Percentiles rank a stretch among this genome's conserved stretches.
phyloP scores from a whole-genome alignment of 345 rosid species.

The Pistacia vera region DNA sequence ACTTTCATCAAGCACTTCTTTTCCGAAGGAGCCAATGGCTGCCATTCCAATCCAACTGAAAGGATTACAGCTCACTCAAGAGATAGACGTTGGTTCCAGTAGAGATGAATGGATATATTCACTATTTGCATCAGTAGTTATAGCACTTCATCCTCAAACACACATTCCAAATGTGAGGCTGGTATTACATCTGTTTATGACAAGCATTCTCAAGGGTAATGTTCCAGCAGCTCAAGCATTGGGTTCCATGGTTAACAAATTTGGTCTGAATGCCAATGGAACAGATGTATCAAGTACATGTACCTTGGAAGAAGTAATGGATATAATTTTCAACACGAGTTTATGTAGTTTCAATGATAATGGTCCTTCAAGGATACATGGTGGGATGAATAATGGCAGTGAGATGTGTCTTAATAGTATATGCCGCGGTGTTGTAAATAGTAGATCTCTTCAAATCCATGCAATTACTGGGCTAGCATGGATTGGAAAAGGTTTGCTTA shows the following conservation, averaged over 20 bases:
- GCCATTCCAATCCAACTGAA: conserved; percentile 35
- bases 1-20: conserved; percentile 49
- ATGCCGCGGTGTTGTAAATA: conserved; percentile 38
- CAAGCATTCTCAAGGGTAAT: conserved; percentile 56
- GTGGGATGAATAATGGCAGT: conserved; percentile 27
- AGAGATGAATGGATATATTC: conserved; percentile 76
- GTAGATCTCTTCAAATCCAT: conserved; percentile 48
- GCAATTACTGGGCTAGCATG: conserved; percentile 82
- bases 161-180: conserved; percentile 62
- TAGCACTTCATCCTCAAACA: conserved; percentile 65
- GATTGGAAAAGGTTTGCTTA: conserved; percentile 93
- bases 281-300: conserved; percentile 33
- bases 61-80: conserved; percentile 32
- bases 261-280: conserved; percentile 40
- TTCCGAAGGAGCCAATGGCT: conserved; percentile 47
- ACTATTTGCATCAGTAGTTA: conserved; percentile 69
- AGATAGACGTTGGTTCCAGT: conserved; percentile 33
- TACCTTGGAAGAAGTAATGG: conserved; percentile 72
- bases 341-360: conserved; percentile 20
- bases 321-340: conserved; percentile 48
- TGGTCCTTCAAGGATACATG: conserved; percentile 28
- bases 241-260: conserved; percentile 86
- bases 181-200: conserved; percentile 44
- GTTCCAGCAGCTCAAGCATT: conserved; percentile 78
- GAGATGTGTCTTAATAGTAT: conserved; percentile 36